These are phyloP conservation scores for Calophaca sinica DNA, from an alignment of 306 rosid genomes.

Conservation along the genomic window DNA sequence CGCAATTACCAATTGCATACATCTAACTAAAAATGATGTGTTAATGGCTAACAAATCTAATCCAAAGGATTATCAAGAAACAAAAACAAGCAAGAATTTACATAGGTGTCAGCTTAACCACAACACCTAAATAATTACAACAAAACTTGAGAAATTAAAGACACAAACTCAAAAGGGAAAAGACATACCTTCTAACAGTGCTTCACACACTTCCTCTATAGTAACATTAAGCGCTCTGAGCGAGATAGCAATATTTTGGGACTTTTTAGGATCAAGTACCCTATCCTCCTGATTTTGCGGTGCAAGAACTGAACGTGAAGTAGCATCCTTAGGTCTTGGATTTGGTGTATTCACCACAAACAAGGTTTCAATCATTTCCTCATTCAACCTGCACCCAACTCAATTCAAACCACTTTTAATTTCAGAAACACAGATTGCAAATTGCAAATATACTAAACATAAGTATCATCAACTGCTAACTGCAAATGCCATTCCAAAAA, in stretches of 20 bases:
- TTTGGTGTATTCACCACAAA: slow-evolving; percentile 71
- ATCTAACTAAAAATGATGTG: slow-evolving; percentile 2
- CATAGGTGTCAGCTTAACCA: slow-evolving; percentile 15
- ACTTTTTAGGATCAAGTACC: slow-evolving; percentile 92
- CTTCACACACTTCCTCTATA: slow-evolving; percentile 92
- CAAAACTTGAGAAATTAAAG: neutral
- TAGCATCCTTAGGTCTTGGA: slow-evolving; percentile 58
- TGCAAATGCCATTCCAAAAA: neutral
- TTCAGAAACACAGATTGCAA: slow-evolving; percentile 34
- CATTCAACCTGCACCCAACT: slow-evolving; percentile 76
- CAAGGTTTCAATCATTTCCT: slow-evolving; percentile 91
- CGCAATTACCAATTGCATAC: slow-evolving; percentile 18
- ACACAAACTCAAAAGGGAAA: neutral
- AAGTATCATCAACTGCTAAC: neutral
- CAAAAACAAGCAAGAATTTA: too few species aligned
- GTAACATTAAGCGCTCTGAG: slow-evolving; percentile 91
- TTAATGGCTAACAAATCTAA: slow-evolving; percentile 26
- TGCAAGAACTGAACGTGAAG: slow-evolving; percentile 56
- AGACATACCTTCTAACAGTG: slow-evolving; percentile 77
- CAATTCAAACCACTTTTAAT: slow-evolving; percentile 35
- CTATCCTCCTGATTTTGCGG: slow-evolving; percentile 64
- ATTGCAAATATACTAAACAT: slow-evolving; percentile 18
- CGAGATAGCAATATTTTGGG: slow-evolving; percentile 91
- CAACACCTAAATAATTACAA: neutral
- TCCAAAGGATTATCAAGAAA: slow-evolving; percentile 15